Conservation (phyloP, 257 asterid species). For the Dorcoceras hygrometricum region DNA sequence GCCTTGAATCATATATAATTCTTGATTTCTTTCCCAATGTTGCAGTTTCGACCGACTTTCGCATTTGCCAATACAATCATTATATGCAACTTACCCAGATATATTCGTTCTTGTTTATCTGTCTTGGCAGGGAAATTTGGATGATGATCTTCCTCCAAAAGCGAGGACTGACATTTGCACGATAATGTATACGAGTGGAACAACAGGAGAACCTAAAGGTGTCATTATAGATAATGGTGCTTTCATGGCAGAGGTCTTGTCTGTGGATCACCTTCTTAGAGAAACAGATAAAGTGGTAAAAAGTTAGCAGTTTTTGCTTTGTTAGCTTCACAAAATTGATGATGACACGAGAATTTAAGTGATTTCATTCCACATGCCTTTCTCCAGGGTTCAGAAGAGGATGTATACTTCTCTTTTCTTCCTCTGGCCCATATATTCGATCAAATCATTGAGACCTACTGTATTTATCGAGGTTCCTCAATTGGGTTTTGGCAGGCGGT, state of each 20-base stretch:
- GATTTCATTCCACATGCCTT: background rate
- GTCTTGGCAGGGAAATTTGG: constrained; percentile 51
- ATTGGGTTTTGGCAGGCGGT: constrained; percentile 99
- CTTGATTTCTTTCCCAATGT: background rate
- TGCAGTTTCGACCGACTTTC: background rate
- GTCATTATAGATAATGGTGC: constrained; percentile 71
- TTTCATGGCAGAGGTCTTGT: constrained; percentile 77
- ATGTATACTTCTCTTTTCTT: constrained; percentile 83
- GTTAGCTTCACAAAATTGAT: background rate
- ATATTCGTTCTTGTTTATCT: background rate
- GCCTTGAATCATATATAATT: background rate
- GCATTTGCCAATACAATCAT: background rate
- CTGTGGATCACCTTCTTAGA: constrained; percentile 62
- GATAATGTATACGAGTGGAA: constrained; percentile 96
- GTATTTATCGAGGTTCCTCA: constrained; percentile 66
- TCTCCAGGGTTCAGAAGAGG: constrained; percentile 64
- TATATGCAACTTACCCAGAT: background rate
- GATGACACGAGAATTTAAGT: background rate
- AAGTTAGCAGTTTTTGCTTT: background rate
- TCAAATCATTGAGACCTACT: constrained; percentile 71
- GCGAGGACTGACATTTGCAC: constrained; percentile 59
- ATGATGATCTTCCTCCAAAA: constrained; percentile 57
- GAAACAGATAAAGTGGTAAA: constrained; percentile 67
- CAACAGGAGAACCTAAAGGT: constrained; percentile 96
- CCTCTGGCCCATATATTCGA: constrained; percentile 94